Base-by-base conservation (phyloP, 768 basidiomycete species). In the Imleria badia region DNA sequence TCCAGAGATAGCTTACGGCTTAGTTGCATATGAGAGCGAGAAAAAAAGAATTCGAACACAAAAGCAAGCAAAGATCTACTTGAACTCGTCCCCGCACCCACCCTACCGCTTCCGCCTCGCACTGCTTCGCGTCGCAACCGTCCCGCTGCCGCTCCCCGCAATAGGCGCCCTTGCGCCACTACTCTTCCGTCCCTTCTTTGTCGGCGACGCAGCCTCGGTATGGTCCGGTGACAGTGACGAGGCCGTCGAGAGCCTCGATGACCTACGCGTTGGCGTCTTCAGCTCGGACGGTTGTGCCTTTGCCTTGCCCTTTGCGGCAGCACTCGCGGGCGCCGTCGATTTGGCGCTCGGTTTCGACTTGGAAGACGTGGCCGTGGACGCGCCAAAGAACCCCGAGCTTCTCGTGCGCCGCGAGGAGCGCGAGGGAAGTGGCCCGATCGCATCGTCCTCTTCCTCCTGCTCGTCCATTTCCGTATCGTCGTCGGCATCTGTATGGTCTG, bases 211-310 rank as follows among this genome's bases (percentile, higher is more conserved):
- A 31, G 12, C 17, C 35, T 69, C 66, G 4, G 40, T n/a, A 13
- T 45, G 35, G 3, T 75, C 74, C 2, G 73, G 71, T 2, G 73
- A 75, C 23, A 60, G 45, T n/a, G 72, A 69, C 26, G 69, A 67
- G 6, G 69, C 66, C 9, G 62, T 64, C 10, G 74, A 76, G 29
- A 76, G 65, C 41, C 75, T 66, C 30, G 75, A 73, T n/a, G 75
- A 77, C 26, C 76, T 69, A 19, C 76, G 63, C 11, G 66, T 63
- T 7, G 66, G 60, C n/a, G 71, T 62, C 48, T 55, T 63, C 46
- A 51, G 49, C 20, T 70, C 65, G 20, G 60, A 53, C 26, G 53
- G 45, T 23, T 59, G 57, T 13, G 59, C 46, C 44, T 51, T 69
- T 42, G 41, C 35, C 35, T 65, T 69, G 19, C 54, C 49, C 43